Evolutionary conservation across 2,329 filamentous ascomycete genomes (phyloP).

Genomic region (Davidsoniella eucalypti): DNA sequence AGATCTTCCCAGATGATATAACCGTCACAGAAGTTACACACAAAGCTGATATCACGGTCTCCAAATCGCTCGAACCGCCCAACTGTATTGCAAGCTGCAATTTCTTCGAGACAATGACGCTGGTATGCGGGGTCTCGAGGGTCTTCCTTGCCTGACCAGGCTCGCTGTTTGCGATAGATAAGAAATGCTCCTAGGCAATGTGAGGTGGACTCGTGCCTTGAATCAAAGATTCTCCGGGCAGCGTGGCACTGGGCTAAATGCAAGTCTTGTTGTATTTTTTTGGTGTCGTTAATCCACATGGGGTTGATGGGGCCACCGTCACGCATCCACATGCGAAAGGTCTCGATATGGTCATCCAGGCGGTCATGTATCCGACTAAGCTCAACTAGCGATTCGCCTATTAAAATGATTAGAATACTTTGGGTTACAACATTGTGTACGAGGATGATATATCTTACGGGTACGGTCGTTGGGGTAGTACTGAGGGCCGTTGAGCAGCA

Average conservation of each 20-base stretch:
- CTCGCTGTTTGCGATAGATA: conserved; percentile 32
- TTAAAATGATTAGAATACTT: conserved; percentile 1
- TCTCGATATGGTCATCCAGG: conserved; percentile 31
- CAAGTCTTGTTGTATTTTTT: conserved; percentile 30
- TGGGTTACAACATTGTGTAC: neutral
- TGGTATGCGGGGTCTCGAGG: conserved; percentile 22
- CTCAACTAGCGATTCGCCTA: conserved; percentile 37
- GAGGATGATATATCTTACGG: conserved; percentile 1
- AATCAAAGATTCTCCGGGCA: conserved; percentile 37
- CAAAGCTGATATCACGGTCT: conserved; percentile 37
- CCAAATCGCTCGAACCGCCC: conserved; percentile 41
- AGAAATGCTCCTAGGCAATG: conserved; percentile 41
- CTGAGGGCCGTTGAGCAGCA: conserved; percentile 36
- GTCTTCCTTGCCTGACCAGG: conserved; percentile 10
- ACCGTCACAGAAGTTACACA: conserved; percentile 46
- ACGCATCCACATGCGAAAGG: conserved; percentile 37
- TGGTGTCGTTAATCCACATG: conserved; percentile 37
- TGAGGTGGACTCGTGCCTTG: conserved; percentile 29
- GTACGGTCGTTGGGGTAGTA: conserved; percentile 38
- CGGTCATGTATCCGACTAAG: conserved; percentile 28
- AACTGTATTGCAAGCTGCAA: conserved; percentile 32
- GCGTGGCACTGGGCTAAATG: conserved; percentile 42
- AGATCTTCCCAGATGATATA: conserved; percentile 43
- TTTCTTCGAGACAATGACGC: conserved; percentile 29
- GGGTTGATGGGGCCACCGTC: conserved; percentile 38